Base-by-base conservation (phyloP, 2,329 filamentous ascomycete species). In the Diaporthe sp. region DNA sequence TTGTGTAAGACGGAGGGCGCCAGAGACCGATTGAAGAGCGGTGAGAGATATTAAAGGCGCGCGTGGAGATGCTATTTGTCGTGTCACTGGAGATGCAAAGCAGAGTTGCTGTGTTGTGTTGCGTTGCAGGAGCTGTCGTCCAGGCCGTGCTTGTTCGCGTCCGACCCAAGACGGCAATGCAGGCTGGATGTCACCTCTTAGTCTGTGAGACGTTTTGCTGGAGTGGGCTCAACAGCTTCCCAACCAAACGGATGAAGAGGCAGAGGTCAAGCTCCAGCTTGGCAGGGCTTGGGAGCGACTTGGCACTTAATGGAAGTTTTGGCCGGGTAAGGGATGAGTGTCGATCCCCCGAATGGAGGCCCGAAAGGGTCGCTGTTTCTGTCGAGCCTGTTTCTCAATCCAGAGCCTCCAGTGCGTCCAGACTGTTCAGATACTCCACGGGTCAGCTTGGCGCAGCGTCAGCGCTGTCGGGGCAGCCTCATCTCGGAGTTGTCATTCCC, bases 181-280 rank as follows among this genome's bases (percentile, higher is more conserved):
- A 46, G 72, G 72, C 67, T 74, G 58, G 58, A 72, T 76, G 72
- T 76, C 72, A 76, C 72, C 67, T 71, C 67, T 53, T 57, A 34
- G 46, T 61, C 39, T 53, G 75, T 53, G 65, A 61, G 74, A 61
- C 51, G 58, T 49, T 42, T 70, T 42, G 65, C 65, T 70, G 65
- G n/a, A 70, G 65, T 70, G 65, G 65, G 49, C 65, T 57, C 57
- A 53, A 72, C 67, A 31, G 67, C 57, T 34, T n/a, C 42, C 42
- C 73, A 49, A 68, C 60, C 58, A 71, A 53, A 72, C 37, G 58
- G 44, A 49, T 70, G 44, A 51, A 55, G n/a, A 60, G 46, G n/a
- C 25, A 55, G 28, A 34, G 62, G 49, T 68, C 42, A 39, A 46
- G 42, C 37, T 53, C 44, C 55, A 51, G 73, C 74, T 73, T 73